Base-by-base conservation (phyloP, 306 rosid genomes). In the Albizia julibrissin region DNA sequence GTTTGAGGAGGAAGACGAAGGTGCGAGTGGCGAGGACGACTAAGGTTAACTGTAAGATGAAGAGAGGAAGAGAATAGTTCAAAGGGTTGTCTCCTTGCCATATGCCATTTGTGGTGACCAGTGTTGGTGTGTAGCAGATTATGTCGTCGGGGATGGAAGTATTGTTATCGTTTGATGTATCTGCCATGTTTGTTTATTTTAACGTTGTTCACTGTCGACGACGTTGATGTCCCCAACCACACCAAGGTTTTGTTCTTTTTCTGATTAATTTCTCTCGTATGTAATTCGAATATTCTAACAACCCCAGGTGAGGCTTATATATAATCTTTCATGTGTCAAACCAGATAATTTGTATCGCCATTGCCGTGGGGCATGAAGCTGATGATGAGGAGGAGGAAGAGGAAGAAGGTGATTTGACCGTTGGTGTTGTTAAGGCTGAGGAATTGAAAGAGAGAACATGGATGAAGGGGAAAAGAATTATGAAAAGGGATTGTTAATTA, bases 51-150 rank as follows among this genome's bases (percentile, higher is more conserved):
- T 95, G 99, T 80, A 95, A 80, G 71, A 95, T 91, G 89, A 95
- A 95, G 82, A 91, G 97, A 69, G 99, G 99, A 31, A 95, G 92
- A 85, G 99, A 95, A 81, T 88, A 95, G 81, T 93, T 94, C 82
- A 95, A 77, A 87, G 99, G 99, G 77, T 93, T 95, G 50, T 95
- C 98, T 8, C 99, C 99, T 81, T 91, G 97, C 98, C 98, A 95
- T n/a, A 95, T 78, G 22, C 99, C 98, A 78, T 95, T 90, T 52
- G 99, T 95, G 27, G 97, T 93, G 44, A 95, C 87, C 99, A 93
- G 90, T 31, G 91, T 88, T 4, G 99, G 99, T 10, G 97, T 90
- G 74, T 91, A 95, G 47, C 99, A 95, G 0, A 95, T 90, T 43
- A 91, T 91, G 1, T 85, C 74, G 0, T 78, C 89, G 3, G 18